Base-by-base conservation (phyloP, 2,329 filamentous ascomycete species). In the Ceratocystis lukuohia region DNA sequence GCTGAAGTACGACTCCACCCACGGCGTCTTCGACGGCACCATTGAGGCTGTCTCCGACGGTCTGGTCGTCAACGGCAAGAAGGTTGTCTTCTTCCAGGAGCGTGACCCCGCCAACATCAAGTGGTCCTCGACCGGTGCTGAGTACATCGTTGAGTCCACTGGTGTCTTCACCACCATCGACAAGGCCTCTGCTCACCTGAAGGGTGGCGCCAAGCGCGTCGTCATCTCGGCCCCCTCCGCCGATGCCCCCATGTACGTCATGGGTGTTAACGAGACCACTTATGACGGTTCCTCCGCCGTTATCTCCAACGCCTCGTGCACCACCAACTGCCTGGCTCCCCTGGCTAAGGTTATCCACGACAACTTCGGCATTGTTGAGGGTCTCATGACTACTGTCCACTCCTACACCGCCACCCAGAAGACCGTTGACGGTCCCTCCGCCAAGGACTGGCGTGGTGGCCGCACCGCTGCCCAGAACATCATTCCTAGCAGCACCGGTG, bases 381-480 rank as follows among this genome's bases (percentile, higher is more conserved):
- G 93, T 85, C 88, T 97, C 75, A 99, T 99, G 94, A 97, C 94
- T 81, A 99, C 94, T 73, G 86, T 97, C 79, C 94, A 99, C 88
- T 96, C 94, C 75, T 97, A 97, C 88, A 97, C 94, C 74, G 94
- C 94, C 75, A 97, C 94, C 79, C 94, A 97, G 85, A 96, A 96
- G 90, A 96, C 92, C 75, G 94, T 97, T 75, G 94, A 99, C 76
- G 94, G 91, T 77, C 94, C 94, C 76, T 97, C 94, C 71, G 83
- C 82, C 79, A 99, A 99, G 89, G 94, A 97, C 84, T 99, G 93
- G 93, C 89, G 93, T 82, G 94, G 94, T 86, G 94, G 94, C 79
- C 94, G 94, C 82, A 92, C 90, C 74, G 94, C 94, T 81, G 94
- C 94, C 76, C 89, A 96, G 85, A 97, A 99, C 88, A 97, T 97